Evolutionary conservation across 139 green algal genomes (phyloP), one percentile per base, ranked within the genome.

Genomic region (Chlamydomonas asymmetrica): DNA sequence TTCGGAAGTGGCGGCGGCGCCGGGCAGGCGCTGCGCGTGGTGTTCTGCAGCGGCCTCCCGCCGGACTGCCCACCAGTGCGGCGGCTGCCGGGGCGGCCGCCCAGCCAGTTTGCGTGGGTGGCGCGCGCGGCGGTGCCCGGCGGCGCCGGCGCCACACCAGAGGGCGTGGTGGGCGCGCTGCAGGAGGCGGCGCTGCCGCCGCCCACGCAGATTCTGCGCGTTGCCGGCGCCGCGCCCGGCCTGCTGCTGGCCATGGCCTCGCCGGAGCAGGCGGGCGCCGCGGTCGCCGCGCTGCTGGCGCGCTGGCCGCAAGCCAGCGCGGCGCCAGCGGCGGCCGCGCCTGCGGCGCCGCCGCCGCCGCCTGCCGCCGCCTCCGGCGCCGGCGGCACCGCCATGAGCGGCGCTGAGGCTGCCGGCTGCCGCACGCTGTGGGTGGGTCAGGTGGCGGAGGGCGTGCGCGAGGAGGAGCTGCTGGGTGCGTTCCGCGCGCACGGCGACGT

Each of bases 361-460:
- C 32, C 45, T 25, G 54, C 67, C 25, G 25, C 7, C n/a, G 34
- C 35, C 35, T 4, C 57, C 2, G 16, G 18, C 2, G 5, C n/a
- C 6, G 38, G 13, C 52, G 41, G 5, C 22, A 6, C n/a, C n/a
- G n/a, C n/a, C n/a, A n/a, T n/a, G n/a, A n/a, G 25, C 16, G 54
- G 18, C 27, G 9, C 56, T 29, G 25, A 41, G 16, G 38, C 29
- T 29, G 70, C 39, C 38, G 20, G 72, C 38, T 59, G 41, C 32
- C 71, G 76, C 13, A 84, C 83, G 41, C 73, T 88, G 7, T 88
- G 83, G 83, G 62, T 88, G 29, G 83, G 83, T 0, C 83, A 88
- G 80, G 75, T 88, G 69, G 3, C 63, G 27, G 73, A 74, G 2
- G 27, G 32, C 3, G 38, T 84, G 7, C 60, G 59, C 16, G 79